Percentiles rank a stretch among this genome's conserved stretches.
phyloP scores from a whole-genome alignment of 2,329 filamentous ascomycete genomes.

The Ceratocystis alfenasii region DNA sequence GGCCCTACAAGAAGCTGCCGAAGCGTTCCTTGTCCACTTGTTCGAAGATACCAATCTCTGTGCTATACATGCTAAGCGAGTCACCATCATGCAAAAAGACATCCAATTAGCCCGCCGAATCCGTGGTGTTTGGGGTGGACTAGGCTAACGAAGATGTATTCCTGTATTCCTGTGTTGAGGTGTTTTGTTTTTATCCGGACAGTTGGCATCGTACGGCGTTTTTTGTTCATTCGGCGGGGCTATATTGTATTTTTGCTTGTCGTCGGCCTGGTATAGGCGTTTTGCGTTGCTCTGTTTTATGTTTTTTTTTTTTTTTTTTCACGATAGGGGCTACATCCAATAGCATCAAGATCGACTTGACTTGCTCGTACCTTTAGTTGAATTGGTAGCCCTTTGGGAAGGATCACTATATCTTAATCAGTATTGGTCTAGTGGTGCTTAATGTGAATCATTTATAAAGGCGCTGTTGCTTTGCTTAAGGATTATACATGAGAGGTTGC shows the following conservation, averaged over 20 bases:
- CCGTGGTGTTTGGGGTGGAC: slow-evolving; percentile 62
- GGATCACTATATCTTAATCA: too few species aligned
- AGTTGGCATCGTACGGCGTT: background rate
- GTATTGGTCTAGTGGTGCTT: background rate
- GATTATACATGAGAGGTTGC: background rate
- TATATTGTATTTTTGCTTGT: slow-evolving; percentile 6
- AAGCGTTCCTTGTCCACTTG: slow-evolving; percentile 90
- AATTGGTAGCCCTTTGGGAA: too few species aligned
- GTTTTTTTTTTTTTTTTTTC: background rate
- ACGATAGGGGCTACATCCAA: background rate
- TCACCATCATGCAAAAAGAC: slow-evolving; percentile 97
- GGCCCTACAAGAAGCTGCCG: slow-evolving; percentile 87
- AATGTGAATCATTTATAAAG: background rate
- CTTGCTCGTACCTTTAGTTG: too few species aligned
- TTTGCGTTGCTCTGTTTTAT: background rate
- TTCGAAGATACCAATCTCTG: slow-evolving; percentile 95
- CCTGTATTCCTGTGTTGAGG: background rate
- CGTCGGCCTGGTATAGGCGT: slow-evolving; percentile 16
- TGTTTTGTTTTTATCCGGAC: background rate
- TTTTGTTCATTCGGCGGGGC: background rate
- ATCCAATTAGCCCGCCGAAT: slow-evolving; percentile 82
- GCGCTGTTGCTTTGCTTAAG: background rate
- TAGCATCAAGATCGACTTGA: background rate
- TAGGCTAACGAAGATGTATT: slow-evolving; percentile 35
- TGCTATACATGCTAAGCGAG: slow-evolving; percentile 90